Base-by-base conservation (phyloP, 1,284 basidiomycete species). In the Ganoderma leucocontextum region DNA sequence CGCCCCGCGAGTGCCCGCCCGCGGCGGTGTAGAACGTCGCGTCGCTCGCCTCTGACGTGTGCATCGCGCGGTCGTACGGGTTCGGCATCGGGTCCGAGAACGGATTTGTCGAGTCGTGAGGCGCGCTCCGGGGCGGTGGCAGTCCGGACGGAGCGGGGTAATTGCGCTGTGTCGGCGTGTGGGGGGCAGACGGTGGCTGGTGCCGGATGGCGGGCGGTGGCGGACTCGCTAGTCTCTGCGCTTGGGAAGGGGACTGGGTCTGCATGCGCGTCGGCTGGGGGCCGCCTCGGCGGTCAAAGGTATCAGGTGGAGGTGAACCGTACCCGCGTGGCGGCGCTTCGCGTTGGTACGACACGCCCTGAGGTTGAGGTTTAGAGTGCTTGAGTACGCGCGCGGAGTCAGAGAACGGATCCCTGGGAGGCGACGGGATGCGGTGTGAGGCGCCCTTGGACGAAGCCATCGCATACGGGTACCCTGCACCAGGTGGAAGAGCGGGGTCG, bases 11-110 rank as follows among this genome's bases (percentile, higher is more conserved):
- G 39, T 71, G 68, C 29, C 61, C 65, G 35, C 66, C 64, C 19
- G 39, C 29, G 10, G 74, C 73, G 17, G 73, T 75, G 47, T 75
- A 75, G 62, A 71, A 75, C 65, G 73, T 69, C 65, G 70, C 64
- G 58, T 75, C 73, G 61, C 65, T 75, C 65, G 70, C 57, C 58
- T 74, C 69, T 36, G 61, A 39, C 33, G 59, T 68, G 60, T 70
- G 72, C 25, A 33, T 58, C 41, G 41, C 52, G 33, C 33, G 41
- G 35, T 68, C 74, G 59, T 70, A 73, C 70, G 70, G 70, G 69
- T 73, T 68, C 63, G 71, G 74, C 74, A 69, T 63, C 62, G 69
- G 66, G 64, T 73, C 72, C 58, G 47, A 38, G 55, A 71, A 73
- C 62, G 72, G 72, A 39, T 73, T 62, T 35, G n/a, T 13, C n/a